These are phyloP conservation scores for Schizopora paradoxa DNA, from an alignment of 1,284 basidiomycete species.

Conservation along the genomic window DNA sequence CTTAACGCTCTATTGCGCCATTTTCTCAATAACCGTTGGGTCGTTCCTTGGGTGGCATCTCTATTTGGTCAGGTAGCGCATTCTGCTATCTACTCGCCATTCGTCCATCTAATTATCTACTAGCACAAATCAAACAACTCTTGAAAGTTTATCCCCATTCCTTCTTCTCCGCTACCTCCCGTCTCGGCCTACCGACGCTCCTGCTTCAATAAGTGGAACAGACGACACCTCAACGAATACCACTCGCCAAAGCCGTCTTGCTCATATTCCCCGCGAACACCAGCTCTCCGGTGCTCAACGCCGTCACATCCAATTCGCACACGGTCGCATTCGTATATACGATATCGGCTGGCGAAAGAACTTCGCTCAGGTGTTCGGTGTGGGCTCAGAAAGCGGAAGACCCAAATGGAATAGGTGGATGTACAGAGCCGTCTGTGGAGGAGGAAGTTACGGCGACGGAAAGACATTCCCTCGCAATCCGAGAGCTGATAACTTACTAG, in stretches of 20 bases:
- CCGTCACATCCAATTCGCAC: conserved; percentile 59
- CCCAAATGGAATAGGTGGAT: conserved; percentile 45
- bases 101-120: neutral
- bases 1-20: conserved; percentile 54
- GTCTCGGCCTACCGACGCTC: conserved; percentile 4
- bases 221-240: conserved; percentile 42
- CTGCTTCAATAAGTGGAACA: neutral
- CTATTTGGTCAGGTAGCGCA: conserved; percentile 59
- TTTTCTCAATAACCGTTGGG: conserved; percentile 68
- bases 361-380: conserved; percentile 64
- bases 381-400: conserved; percentile 35
- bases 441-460: conserved; percentile 64
- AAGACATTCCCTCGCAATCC: conserved; percentile 60
- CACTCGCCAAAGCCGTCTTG: conserved; percentile 29
- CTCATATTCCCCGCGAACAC: conserved; percentile 53
- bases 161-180: conserved; percentile 60
- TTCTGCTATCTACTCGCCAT: conserved; percentile 2
- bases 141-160: conserved; percentile 78
- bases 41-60: conserved; percentile 76
- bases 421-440: conserved; percentile 50
- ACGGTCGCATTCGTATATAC: conserved; percentile 63
- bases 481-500: conserved; percentile 56
- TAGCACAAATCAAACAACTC: conserved; percentile 83
- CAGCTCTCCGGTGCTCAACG: conserved; percentile 71
- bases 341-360: conserved; percentile 75